Conservation (phyloP, 2,329 filamentous ascomycete species). For the Amauroascus verrucosus region DNA sequence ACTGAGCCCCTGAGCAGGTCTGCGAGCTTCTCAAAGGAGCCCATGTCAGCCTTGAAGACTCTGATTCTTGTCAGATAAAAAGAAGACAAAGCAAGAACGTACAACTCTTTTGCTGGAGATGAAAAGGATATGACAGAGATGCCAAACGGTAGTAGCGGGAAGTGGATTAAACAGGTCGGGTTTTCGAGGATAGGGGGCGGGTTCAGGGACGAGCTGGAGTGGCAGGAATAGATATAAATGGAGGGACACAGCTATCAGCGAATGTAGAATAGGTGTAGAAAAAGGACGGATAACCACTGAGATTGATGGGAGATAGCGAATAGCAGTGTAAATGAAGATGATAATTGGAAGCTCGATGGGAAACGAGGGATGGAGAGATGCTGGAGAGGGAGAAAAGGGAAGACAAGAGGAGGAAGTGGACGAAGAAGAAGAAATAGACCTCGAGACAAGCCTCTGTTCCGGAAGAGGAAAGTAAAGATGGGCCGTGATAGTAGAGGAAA, state of each 20-base stretch:
- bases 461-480: neutral
- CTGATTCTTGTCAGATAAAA: neutral
- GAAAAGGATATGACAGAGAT: neutral
- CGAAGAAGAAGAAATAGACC: neutral
- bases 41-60: conserved; percentile 12
- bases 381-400: conserved; percentile 15
- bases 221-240: conserved; percentile 16
- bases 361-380: conserved; percentile 14
- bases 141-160: conserved; percentile 6
- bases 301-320: conserved; percentile 8
- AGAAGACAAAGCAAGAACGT: neutral
- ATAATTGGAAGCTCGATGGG: conserved; percentile 9
- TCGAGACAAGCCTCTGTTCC: neutral
- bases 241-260: conserved; percentile 3
- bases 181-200: conserved; percentile 40
- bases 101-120: conserved; percentile 2
- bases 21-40: conserved; percentile 13
- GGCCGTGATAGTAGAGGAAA: neutral
- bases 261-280: conserved; percentile 9
- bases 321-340: conserved; percentile 10
- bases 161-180: conserved; percentile 21
- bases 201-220: conserved; percentile 18
- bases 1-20: conserved; percentile 6
- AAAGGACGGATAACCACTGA: conserved; percentile 2
- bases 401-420: conserved; percentile 11